Evolutionary conservation across 2,329 filamentous ascomycete species (phyloP).

Genomic region (Mycosphaerelloides madeirae): DNA sequence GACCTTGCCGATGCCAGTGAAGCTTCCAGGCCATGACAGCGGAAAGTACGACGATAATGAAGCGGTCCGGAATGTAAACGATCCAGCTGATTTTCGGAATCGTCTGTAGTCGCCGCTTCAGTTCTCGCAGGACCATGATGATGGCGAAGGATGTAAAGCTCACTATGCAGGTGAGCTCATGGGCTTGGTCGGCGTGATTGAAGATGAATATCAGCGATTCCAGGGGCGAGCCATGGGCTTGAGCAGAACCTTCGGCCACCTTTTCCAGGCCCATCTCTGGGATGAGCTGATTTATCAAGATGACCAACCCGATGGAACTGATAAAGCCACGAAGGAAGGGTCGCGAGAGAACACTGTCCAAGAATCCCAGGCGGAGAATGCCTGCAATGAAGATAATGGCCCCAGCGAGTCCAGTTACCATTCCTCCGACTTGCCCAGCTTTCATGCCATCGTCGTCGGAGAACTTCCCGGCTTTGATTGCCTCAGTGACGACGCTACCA

Average conservation of each 20-base stretch:
- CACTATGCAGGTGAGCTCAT: conserved; percentile 70
- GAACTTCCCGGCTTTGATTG: conserved; percentile 63
- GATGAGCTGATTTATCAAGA: conserved; percentile 89
- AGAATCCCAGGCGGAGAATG: conserved; percentile 76
- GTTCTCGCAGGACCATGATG: conserved; percentile 78
- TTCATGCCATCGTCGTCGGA: conserved; percentile 62
- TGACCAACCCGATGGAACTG: conserved; percentile 93
- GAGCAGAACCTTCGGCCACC: conserved; percentile 58
- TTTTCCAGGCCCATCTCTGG: conserved; percentile 76
- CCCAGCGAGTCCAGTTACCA: conserved; percentile 82
- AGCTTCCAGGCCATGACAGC: conserved; percentile 73
- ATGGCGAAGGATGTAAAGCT: conserved; percentile 74
- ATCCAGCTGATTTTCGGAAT: conserved; percentile 62
- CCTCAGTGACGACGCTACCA: conserved; percentile 76
- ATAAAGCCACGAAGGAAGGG: conserved; percentile 95
- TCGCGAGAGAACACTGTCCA: conserved; percentile 88
- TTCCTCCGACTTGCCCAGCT: conserved; percentile 79
- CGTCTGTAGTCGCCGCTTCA: conserved; percentile 77
- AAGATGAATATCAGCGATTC: conserved; percentile 81
- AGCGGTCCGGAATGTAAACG: conserved; percentile 87
- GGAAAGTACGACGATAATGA: conserved; percentile 80
- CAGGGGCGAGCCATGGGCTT: conserved; percentile 77
- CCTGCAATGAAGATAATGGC: conserved; percentile 85
- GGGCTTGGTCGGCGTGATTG: conserved; percentile 59
- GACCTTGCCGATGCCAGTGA: conserved; percentile 71